Evolutionary conservation across 306 rosid species (phyloP).

Genomic region (apple (Malus domestica)): DNA sequence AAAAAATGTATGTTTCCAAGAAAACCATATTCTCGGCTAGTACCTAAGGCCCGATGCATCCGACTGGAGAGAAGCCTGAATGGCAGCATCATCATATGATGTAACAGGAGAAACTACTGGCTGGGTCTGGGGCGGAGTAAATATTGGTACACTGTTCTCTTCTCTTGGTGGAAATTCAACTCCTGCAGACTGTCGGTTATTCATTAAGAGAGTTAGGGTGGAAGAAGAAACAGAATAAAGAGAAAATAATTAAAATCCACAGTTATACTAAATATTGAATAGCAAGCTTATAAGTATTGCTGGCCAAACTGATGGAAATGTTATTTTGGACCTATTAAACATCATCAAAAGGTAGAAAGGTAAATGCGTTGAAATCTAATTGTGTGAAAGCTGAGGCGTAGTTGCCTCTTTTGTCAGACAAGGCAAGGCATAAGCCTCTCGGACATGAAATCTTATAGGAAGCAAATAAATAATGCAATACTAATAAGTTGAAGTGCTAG

Average conservation of each 20-base stretch:
- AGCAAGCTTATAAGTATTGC: not conserved
- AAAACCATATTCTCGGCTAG: constrained; percentile 1
- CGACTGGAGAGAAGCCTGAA: constrained; percentile 88
- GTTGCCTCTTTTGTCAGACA: too few species aligned
- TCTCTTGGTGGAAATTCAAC: constrained; percentile 89
- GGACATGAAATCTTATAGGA: too few species aligned
- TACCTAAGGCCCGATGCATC: constrained; percentile 90
- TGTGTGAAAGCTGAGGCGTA: too few species aligned
- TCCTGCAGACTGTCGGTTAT: constrained; percentile 65
- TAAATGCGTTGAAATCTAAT: not conserved
- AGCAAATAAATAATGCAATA: too few species aligned
- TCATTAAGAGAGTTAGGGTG: constrained; percentile 1
- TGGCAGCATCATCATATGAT: constrained; percentile 56
- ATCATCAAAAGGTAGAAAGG: not conserved
- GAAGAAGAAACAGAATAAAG: not conserved
- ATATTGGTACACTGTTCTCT: constrained; percentile 73
- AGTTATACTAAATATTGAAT: not conserved
- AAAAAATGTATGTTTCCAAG: not conserved
- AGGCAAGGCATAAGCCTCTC: too few species aligned
- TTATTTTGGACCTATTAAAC: not conserved
- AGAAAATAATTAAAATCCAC: not conserved
- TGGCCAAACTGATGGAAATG: not conserved
- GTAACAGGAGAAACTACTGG: constrained; percentile 41
- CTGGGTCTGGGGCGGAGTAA: constrained; percentile 92
- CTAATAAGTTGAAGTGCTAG: too few species aligned